These are phyloP conservation scores for Candida coquimbonensis DNA, from an alignment of 805 yeast species.

Conservation along the genomic window DNA sequence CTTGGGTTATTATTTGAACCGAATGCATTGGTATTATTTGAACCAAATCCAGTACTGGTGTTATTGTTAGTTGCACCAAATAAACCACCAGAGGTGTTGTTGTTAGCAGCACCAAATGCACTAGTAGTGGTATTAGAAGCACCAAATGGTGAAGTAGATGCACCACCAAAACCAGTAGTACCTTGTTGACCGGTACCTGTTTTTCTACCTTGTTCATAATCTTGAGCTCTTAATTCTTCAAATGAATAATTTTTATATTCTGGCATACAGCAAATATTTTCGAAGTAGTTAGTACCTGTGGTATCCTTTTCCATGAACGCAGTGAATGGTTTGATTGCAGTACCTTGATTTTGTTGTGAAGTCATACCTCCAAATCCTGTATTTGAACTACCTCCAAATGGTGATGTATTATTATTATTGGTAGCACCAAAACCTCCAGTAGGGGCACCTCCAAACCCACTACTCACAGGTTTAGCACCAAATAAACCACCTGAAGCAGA, in stretches of 20 bases:
- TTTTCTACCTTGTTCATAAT: slow-evolving; percentile 69
- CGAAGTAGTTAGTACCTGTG: slow-evolving; percentile 51
- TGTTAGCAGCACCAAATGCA: slow-evolving; percentile 27
- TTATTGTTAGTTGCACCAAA: slow-evolving; percentile 26
- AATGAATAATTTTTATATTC: slow-evolving; percentile 75
- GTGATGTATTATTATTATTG: slow-evolving; percentile 26
- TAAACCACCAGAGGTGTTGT: slow-evolving; percentile 21
- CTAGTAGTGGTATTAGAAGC: slow-evolving; percentile 16
- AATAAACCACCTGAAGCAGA: slow-evolving; percentile 29
- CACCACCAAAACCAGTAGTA: slow-evolving; percentile 8
- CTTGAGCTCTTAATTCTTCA: slow-evolving; percentile 86
- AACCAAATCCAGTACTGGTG: slow-evolving; percentile 14
- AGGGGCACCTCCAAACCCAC: slow-evolving; percentile 8
- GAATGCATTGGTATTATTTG: slow-evolving; percentile 12
- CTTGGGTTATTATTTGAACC: slow-evolving; percentile 7
- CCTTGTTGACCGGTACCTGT: slow-evolving; percentile 38
- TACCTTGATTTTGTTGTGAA: slow-evolving; percentile 47
- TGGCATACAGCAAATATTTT: slow-evolving; percentile 82
- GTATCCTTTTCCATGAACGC: slow-evolving; percentile 71
- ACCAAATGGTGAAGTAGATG: slow-evolving; percentile 29
- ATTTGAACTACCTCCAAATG: slow-evolving; percentile 30
- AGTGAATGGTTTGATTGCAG: slow-evolving; percentile 63
- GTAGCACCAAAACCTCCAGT: slow-evolving; percentile 18
- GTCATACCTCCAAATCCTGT: slow-evolving; percentile 16
- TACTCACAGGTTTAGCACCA: slow-evolving; percentile 28